Evolutionary conservation across 345 rosid species (phyloP), one percentile per base, ranked within the genome.

Genomic region (Geranium rotundifolium): DNA sequence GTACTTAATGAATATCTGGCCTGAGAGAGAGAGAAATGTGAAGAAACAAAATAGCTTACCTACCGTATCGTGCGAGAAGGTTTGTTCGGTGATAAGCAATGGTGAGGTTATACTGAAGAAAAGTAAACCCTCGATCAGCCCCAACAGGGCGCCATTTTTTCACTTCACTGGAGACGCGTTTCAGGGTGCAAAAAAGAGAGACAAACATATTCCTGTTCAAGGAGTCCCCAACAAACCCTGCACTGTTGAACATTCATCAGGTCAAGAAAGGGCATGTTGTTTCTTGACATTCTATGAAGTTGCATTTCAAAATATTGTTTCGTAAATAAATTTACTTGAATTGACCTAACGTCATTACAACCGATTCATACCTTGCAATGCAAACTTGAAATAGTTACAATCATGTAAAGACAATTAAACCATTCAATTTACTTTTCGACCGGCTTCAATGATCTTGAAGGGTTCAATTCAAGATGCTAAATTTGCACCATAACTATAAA

Each of bases 181-280:
- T 88, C 58, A 93, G 79, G 56, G 80, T 73, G 73, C 99, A 93
- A 69, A 86, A 87, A 1, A 93, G 79, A 19, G 99, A 87, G 2
- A 83, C 89, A 71, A 93, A 90, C 99, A 93, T 93, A 73, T 90
- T 93, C 80, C 97, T 82, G 64, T 93, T 93, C 75, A 93, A 71
- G 12, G 99, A 93, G 71, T 93, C 97, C 6, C 99, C 99, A 12
- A 93, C 82, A 71, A 93, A 90, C 37, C 97, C 96, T 92, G 95
- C 90, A 81, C 89, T 69, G 79, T 73, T 69, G 59, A 41, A 60
- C 64, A 75, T 59, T 54, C 69, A 56, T 82, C 60, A 83, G 76
- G 37, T 71, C 67, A 49, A 66, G 15, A 59, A 61, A 67, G 65
- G 41, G 17, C 27, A 69, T 46, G 3, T 23, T 23, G 27, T 23